A percentile compares a stretch with the other conserved stretches of the same genome.
These are phyloP conservation scores for Leishmania guyanensis DNA, from an alignment of 208 protist species.

Conservation along the genomic window DNA sequence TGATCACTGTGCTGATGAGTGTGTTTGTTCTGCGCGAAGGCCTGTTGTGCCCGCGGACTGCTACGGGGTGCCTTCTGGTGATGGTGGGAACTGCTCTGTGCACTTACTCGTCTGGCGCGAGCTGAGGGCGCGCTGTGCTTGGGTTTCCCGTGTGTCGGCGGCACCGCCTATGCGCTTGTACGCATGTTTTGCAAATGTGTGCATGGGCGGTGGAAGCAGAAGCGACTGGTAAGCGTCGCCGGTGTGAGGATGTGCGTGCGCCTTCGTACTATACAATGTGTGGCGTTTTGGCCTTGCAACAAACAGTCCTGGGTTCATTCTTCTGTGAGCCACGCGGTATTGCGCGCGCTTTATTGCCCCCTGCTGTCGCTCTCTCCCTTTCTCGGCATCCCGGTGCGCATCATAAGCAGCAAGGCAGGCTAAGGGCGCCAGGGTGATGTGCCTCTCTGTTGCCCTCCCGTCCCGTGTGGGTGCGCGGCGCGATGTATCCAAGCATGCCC, in stretches of 20 bases:
- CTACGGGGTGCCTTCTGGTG: slow-evolving; percentile 59
- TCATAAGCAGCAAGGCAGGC: background rate
- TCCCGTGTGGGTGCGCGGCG: background rate
- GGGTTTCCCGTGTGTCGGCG: background rate
- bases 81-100: slow-evolving; percentile 78
- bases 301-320: background rate
- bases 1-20: slow-evolving; percentile 82
- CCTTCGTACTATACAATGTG: background rate
- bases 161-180: background rate
- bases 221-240: background rate
- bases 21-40: slow-evolving; percentile 69
- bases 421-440: background rate
- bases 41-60: slow-evolving; percentile 40
- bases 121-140: slow-evolving; percentile 1
- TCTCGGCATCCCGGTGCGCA: background rate
- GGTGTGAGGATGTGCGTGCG: background rate
- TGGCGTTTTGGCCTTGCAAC: background rate
- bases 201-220: background rate
- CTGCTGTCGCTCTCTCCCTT: background rate
- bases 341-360: background rate
- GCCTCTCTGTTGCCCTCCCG: background rate
- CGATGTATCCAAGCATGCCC: background rate
- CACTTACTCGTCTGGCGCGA: slow-evolving; percentile 50
- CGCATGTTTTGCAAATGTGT: background rate
- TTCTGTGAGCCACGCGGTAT: background rate